Evolutionary conservation across 1,139 yeast genomes (phyloP).

Genomic region (Pichia sp.): DNA sequence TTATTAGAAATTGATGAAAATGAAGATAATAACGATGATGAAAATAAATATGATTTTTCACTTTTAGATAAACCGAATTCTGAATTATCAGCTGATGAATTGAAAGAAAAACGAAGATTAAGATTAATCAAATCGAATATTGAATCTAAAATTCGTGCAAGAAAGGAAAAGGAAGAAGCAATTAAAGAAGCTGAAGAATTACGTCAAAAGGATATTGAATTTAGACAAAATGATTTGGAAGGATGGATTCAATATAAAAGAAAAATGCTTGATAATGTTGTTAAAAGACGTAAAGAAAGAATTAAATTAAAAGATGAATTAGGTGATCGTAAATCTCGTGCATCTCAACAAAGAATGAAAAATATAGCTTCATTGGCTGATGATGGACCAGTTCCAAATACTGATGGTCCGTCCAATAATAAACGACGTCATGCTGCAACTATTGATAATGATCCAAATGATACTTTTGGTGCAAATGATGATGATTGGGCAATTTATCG

Average conservation of each 20-base stretch:
- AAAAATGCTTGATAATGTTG: constrained; percentile 48
- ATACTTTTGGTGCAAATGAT: constrained; percentile 92
- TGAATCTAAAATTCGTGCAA: constrained; percentile 82
- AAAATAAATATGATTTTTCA: constrained; percentile 47
- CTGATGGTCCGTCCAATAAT: constrained; percentile 28
- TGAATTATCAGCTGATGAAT: constrained; percentile 68
- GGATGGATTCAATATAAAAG: constrained; percentile 80
- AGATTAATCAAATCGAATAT: constrained; percentile 74
- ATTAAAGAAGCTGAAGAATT: constrained; percentile 42
- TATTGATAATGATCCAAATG: constrained; percentile 87
- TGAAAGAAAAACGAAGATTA: constrained; percentile 84
- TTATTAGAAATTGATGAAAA: constrained; percentile 46
- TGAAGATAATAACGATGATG: constrained; percentile 35
- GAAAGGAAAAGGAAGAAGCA: constrained; percentile 69
- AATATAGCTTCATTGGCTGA: constrained; percentile 86
- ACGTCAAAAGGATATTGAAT: constrained; percentile 60
- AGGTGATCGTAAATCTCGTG: constrained; percentile 82
- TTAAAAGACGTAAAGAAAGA: constrained; percentile 59
- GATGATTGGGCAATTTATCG: constrained; percentile 93
- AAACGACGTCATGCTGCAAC: constrained; percentile 51
- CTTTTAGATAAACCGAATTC: constrained; percentile 80
- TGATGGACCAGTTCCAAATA: constrained; percentile 32
- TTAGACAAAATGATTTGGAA: constrained; percentile 69
- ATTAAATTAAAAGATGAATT: constrained; percentile 69
- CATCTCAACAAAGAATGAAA: constrained; percentile 91